Conservation (phyloP, 495 filamentous ascomycete genomes). For the Hypoxylon lienhwacheense region DNA sequence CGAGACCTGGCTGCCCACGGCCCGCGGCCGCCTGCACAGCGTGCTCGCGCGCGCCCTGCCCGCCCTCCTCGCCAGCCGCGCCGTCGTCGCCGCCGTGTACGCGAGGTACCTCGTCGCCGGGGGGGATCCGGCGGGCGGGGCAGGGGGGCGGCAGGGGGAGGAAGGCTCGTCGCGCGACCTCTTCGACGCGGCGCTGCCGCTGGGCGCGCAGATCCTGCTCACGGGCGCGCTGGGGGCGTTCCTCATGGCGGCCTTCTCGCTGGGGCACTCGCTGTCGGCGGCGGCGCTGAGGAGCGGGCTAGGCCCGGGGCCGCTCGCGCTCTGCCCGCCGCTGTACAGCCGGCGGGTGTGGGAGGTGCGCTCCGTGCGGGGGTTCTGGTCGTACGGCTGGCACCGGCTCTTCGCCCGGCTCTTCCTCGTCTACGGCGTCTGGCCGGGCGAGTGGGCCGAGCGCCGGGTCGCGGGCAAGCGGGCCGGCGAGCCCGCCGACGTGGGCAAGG, state of each 20-base stretch:
- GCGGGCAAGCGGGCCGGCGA: slow-evolving; percentile 9
- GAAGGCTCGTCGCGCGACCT: slow-evolving; percentile 5
- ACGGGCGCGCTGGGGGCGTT: slow-evolving; percentile 23
- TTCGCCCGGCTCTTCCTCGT: slow-evolving; percentile 29
- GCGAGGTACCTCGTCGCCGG: slow-evolving; percentile 13
- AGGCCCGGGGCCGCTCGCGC: slow-evolving; percentile 20
- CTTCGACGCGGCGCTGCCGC: slow-evolving; percentile 13
- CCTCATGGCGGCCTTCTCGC: slow-evolving; percentile 25
- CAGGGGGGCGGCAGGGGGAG: background rate
- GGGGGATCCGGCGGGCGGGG: background rate
- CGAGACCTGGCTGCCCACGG: slow-evolving; percentile 21
- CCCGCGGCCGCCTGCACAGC: slow-evolving; percentile 17
- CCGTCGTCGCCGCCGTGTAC: slow-evolving; percentile 6
- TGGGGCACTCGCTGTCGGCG: slow-evolving; percentile 25
- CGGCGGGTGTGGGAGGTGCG: slow-evolving; percentile 14
- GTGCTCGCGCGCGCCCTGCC: slow-evolving; percentile 8
- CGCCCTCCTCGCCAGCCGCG: slow-evolving; percentile 4
- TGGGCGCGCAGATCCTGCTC: slow-evolving; percentile 8
- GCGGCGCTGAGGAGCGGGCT: slow-evolving; percentile 18
- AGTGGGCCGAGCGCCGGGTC: slow-evolving; percentile 23
- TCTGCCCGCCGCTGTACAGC: slow-evolving; percentile 30
- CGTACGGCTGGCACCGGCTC: slow-evolving; percentile 26
- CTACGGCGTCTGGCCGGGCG: slow-evolving; percentile 30
- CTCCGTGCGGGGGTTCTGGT: slow-evolving; percentile 25
- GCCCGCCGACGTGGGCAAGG: slow-evolving; percentile 24